Conservation (phyloP, 2,329 filamentous ascomycete genomes). For the Calonectria leucothoes region DNA sequence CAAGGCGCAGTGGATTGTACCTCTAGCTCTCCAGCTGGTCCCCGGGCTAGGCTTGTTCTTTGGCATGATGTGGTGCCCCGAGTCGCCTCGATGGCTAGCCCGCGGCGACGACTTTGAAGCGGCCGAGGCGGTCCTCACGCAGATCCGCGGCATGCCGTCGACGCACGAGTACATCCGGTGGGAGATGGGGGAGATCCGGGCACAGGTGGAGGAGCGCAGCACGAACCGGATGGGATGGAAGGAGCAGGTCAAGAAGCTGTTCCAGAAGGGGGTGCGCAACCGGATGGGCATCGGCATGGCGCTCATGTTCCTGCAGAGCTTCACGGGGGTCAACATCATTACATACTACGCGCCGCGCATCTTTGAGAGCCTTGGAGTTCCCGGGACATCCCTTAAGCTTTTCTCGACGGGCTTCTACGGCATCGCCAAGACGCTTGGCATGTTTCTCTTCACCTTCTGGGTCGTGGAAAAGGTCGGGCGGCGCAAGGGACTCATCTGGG, state of each 20-base stretch:
- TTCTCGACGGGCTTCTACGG: constrained; percentile 56
- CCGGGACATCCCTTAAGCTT: constrained; percentile 46
- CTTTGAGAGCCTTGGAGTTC: constrained; percentile 51
- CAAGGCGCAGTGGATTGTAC: constrained; percentile 61
- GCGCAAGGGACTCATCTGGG: constrained; percentile 58
- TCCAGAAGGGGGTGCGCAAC: constrained; percentile 49
- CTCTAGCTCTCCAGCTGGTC: constrained; percentile 66
- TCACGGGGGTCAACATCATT: constrained; percentile 67
- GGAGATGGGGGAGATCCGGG: constrained; percentile 68
- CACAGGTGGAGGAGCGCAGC: constrained; percentile 63
- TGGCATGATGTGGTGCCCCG: constrained; percentile 68
- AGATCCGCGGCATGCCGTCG: constrained; percentile 48
- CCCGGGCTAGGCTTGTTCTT: constrained; percentile 65
- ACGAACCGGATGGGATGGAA: constrained; percentile 44
- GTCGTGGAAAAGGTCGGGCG: constrained; percentile 61
- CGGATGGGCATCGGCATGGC: constrained; percentile 59
- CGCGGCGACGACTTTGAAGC: constrained; percentile 68
- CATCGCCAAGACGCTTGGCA: constrained; percentile 50
- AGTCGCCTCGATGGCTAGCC: constrained; percentile 71
- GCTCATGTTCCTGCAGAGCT: constrained; percentile 58
- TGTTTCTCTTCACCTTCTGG: constrained; percentile 54
- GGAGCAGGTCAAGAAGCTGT: constrained; percentile 47
- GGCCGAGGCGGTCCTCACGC: constrained; percentile 45
- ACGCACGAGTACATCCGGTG: constrained; percentile 52
- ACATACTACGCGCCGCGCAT: constrained; percentile 64